Base-by-base conservation (phyloP, 768 basidiomycete species). In the Pluteus cervinus region DNA sequence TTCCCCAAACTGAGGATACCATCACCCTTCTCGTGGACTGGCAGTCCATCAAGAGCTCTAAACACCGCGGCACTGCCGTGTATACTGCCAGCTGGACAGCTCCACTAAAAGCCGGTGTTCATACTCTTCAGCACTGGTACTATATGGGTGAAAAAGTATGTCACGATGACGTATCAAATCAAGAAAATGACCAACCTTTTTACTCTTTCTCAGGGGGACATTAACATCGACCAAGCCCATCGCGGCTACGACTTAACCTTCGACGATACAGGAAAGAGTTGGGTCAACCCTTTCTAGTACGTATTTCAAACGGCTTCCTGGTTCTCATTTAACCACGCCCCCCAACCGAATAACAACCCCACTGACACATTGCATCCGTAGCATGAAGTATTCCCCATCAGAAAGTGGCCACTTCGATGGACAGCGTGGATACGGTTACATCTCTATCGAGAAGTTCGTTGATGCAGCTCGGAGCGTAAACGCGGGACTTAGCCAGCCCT, bases 71-170 rank as follows among this genome's bases (percentile, higher is more conserved):
- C 16, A 91, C 86, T 1, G 91, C 78, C 2, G 86, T 94, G 1
- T 96, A 91, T 63, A 92, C 92, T 4, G 90, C 92, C 7, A 86
- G 84, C 36, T 96, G 91, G 91, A 92, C 91, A 1, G 91, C 92
- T 1, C 92, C 91, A 12, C 64, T 90, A 42, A 86, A 86, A 55
- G 71, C 86, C 15, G 91, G 90, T n/a, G 73, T 94, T 7, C 90
- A 93, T 57, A 82, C 85, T 6, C 84, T 82, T 26, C 91, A 96
- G 52, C 81, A 88, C 52, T 93, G 87, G 86, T 90, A 93, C 61
- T 93, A 92, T 62, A 88, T 93, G 85, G 91, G 75, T 33, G 84
- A 88, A 65, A 93, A 88, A 71, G 88, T 80, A 37, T 40, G 17
- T 45, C 22, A 9, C 26, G 26, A 28, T 8, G n/a, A 18, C 30